These are phyloP conservation scores for Annulohypoxylon stygium DNA, from an alignment of 495 filamentous ascomycete genomes.

Conservation along the genomic window DNA sequence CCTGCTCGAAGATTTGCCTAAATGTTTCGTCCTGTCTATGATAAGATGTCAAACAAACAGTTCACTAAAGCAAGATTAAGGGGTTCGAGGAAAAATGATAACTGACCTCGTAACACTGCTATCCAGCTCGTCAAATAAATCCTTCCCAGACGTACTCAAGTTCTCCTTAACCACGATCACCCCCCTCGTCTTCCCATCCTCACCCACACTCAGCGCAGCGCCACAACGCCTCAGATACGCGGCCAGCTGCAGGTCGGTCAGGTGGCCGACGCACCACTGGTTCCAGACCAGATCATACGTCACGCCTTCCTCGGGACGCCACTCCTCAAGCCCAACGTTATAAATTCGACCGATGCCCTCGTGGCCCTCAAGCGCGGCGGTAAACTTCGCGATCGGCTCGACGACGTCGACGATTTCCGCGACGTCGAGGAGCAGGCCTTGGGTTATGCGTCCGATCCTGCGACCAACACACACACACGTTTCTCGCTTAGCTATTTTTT, in stretches of 20 bases:
- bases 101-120: conserved; percentile 78
- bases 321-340: conserved; percentile 81
- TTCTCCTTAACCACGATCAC: conserved; percentile 92
- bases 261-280: conserved; percentile 94
- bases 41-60: conserved; percentile 3
- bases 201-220: conserved; percentile 60
- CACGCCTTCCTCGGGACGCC: conserved; percentile 68
- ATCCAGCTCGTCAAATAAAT: conserved; percentile 83
- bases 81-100: neutral
- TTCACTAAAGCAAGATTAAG: neutral
- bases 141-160: conserved; percentile 70
- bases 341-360: conserved; percentile 72
- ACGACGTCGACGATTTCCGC: conserved; percentile 64
- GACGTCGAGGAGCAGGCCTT: conserved; percentile 60
- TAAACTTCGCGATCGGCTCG: conserved; percentile 71
- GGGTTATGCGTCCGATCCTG: conserved; percentile 69
- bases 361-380: conserved; percentile 58
- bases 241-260: conserved; percentile 83
- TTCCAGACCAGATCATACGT: conserved; percentile 76
- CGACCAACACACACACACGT: neutral
- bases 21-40: conserved; percentile 77
- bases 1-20: conserved; percentile 74
- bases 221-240: conserved; percentile 74
- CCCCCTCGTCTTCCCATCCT: conserved; percentile 54
- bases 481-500: neutral